Base-by-base conservation (phyloP, 108 stramenopile genomes). In the Cyclotella choctawhatcheeana region DNA sequence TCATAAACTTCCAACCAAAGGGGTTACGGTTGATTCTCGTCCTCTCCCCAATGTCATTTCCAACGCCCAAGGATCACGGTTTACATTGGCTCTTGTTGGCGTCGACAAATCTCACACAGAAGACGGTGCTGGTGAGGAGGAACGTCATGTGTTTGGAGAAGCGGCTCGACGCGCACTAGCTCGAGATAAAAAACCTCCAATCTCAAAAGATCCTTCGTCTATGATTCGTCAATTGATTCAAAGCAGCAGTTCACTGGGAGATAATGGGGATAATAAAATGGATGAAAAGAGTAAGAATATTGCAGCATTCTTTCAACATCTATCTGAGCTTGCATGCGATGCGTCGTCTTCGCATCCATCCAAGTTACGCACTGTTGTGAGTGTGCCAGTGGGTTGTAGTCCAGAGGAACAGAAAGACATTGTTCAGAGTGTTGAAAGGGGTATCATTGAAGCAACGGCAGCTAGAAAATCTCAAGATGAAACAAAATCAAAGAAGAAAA, bases 281-380 rank as follows among this genome's bases (percentile, higher is more conserved):
- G 37, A 63, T 4, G 47, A 71, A 22, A 76, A 71, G 55, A 47
- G 51, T 22, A 44, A 70, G 20, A 61, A 73, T 5, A 64, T 63
- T 30, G 69, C 80, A 58, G 82, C 82, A 26, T 84, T 84, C 56
- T 81, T 84, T 52, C 69, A 52, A 33, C 73, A 81, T 47, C 50
- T 84, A 40, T 63, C 75, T 12, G 74, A 84, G 31, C 80, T 84
- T 26, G 83, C 83, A 14, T 80, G 79, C 40, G 80, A 84, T 70
- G 80, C 83, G 50, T 64, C 81, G 27, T 82, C 81, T 4, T 67
- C 81, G 22, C 72, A 77, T 63, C 81, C 81, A 22, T 62, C 77
- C 27, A 74, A 82, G 58, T 50, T 82, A 40, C 71, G 81, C n/a
- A 64, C 73, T 27, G 81, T 82, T 53, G 77, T 78, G 17, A 74